Evolutionary conservation across 2,329 filamentous ascomycete species (phyloP), one percentile per base, ranked within the genome.

Genomic region (Trichoderma sp.): DNA sequence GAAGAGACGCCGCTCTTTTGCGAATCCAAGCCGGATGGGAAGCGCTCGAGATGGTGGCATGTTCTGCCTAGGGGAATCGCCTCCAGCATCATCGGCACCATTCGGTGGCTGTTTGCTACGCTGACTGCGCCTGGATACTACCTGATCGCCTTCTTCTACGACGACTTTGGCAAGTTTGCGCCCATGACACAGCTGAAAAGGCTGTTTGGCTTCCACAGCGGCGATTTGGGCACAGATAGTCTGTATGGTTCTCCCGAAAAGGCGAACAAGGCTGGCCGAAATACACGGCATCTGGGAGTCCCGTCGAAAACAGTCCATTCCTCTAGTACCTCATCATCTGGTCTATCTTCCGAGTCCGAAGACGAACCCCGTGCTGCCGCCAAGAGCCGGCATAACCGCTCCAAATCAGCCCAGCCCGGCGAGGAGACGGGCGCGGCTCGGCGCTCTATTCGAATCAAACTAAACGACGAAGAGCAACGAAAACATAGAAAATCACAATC

Each of bases 361-460:
- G 92, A 94, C 68, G 81, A 82, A 31, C 82, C 81, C 27, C 81
- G 79, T 69, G 78, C 75, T 69, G 78, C 75, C 77, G 78, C 80
- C 76, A 76, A 79, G 76, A 78, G 80, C 74, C 87, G 89, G 63
- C 90, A 94, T 81, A 87, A 88, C 63, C 89, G 93, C 71, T 92
- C 93, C 29, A 93, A 91, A 81, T 92, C 92, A 2, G 80, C 88
- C 27, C 86, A 87, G 65, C 85, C 87, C 31, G 82, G 87, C 35
- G 93, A 95, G 77, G 93, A 95, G 78, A 89, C 89, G 77, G 80
- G 80, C 18, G 92, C 93, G 4, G 87, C 90, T 7, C 91, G 94
- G 80, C 90, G 95, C 75, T 97, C 95, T 2, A 98, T 98, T 78
- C 91, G 95, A 53, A 98, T 98, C 80, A 97, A 97, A 84, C 88